phyloP scores from a whole-genome alignment of 2,329 filamentous ascomycete genomes.

The Alternaria angustiovoidea region DNA sequence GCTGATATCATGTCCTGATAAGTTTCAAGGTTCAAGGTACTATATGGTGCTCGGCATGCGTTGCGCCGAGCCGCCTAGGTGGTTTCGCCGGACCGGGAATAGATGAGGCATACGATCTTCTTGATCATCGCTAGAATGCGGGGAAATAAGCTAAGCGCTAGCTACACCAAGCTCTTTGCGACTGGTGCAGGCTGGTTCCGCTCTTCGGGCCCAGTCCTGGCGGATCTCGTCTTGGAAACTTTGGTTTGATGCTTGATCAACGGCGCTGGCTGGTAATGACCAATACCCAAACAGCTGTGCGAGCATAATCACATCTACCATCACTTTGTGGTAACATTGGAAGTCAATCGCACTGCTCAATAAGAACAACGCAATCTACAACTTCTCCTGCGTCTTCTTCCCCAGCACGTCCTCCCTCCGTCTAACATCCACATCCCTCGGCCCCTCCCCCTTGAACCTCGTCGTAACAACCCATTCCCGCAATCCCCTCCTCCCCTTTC shows the following conservation, averaged over 20 bases:
- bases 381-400: conserved; percentile 19
- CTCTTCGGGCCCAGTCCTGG: no score
- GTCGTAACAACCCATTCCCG: conserved; percentile 65
- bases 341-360: background rate
- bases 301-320: no score
- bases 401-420: conserved; percentile 56
- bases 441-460: conserved; percentile 64
- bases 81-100: conserved; percentile 4
- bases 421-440: conserved; percentile 63
- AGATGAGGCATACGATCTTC: conserved; percentile 1
- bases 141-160: conserved; percentile 11
- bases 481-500: conserved; percentile 58
- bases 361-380: conserved; percentile 10
- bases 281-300: no score
- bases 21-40: background rate
- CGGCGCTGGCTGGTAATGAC: no score
- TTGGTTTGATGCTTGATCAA: no score
- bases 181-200: background rate
- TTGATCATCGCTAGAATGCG: conserved; percentile 3
- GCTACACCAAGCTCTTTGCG: background rate
- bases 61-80: conserved; percentile 8
- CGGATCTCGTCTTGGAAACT: no score
- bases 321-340: no score
- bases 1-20: background rate
- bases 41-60: conserved; percentile 7